Base-by-base conservation (phyloP, 768 basidiomycete genomes). In the Boletus eberwhitei region DNA sequence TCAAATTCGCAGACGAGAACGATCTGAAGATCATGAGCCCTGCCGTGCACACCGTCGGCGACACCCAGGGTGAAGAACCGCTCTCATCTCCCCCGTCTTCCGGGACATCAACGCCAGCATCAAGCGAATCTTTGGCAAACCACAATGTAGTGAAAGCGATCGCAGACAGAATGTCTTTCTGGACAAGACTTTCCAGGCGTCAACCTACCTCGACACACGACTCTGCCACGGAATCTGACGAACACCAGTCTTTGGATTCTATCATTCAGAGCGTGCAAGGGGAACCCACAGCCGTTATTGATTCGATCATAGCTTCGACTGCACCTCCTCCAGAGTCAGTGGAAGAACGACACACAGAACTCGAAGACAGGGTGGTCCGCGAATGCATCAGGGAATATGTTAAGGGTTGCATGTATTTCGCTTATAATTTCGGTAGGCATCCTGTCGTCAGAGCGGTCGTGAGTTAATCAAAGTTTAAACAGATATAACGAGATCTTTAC, bases 371-470 rank as follows among this genome's bases (percentile, higher is more conserved):
- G 70, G 87, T 96, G 42, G 73, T 96, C 12, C 76, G 84, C 22
- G 90, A 95, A 69, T 86, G 84, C 50, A 77, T 92, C 31, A 78
- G 82, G 50, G 87, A 91, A 61, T 92, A 85, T 63, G 77, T 81
- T 14, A 90, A 87, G 62, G 93, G 92, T 12, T 87, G 84, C 43
- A 96, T 97, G 90, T 94, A 88, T 70, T 96, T 92, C 66, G 79
- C 91, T 1, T 88, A 92, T 69, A 84, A 80, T 54, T 93, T 93
- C 60, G 94, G 93, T 88, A 69, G 54, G 76, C 64, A 32, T 52
- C 36, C 13, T 54, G 14, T 29, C 38, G 13, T 37, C 22, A 8
- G 17, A 36, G 8, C 43, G 29, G 35, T 17, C 35, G 21, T 2
- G n/a, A 43, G 35, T 29, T 57, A 34, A 50, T 40, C 26, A 54